A percentile compares a stretch with the other conserved stretches of the same genome.
These are phyloP conservation scores for Cryptococcus neoformans DNA, from an alignment of 1,284 basidiomycete genomes.

Conservation along the genomic window DNA sequence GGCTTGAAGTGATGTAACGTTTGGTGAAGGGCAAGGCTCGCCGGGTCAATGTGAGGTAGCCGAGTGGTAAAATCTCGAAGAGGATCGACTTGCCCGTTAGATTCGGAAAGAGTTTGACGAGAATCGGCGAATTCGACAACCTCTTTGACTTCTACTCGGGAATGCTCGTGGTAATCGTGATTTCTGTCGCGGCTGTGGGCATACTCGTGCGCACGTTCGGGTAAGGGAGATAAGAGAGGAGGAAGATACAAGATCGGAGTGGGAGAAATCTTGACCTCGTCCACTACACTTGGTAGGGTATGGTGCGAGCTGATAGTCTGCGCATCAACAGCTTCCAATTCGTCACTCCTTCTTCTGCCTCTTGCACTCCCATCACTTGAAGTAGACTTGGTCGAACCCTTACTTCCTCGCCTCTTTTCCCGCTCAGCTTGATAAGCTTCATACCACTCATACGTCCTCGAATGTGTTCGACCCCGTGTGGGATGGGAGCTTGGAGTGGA, in stretches of 20 bases:
- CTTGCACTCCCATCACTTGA: background rate
- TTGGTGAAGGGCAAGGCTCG: conserved; percentile 77
- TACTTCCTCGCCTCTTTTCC: background rate
- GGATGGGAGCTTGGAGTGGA: background rate
- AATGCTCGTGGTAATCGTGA: background rate
- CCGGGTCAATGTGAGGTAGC: conserved; percentile 76
- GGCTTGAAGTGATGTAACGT: conserved; percentile 75
- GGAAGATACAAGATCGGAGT: conserved; percentile 70
- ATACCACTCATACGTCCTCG: conserved; percentile 5
- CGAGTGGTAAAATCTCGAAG: conserved; percentile 60
- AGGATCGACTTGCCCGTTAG: conserved; percentile 5
- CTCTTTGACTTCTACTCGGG: background rate
- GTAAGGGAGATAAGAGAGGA: conserved; percentile 68
- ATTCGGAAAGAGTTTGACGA: background rate
- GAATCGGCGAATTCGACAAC: background rate
- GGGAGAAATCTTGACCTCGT: conserved; percentile 41
- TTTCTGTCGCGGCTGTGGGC: conserved; percentile 18
- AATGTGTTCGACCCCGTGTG: conserved; percentile 2
- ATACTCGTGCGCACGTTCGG: conserved; percentile 28
- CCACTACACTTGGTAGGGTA: conserved; percentile 2
- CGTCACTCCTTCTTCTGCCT: background rate
- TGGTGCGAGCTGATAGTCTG: conserved; percentile 10
- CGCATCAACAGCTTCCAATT: background rate
- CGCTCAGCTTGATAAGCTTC: background rate
- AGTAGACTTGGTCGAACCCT: background rate